Base-by-base conservation (phyloP, 176 grass and related monocot species). In the Carex scoparia region DNA sequence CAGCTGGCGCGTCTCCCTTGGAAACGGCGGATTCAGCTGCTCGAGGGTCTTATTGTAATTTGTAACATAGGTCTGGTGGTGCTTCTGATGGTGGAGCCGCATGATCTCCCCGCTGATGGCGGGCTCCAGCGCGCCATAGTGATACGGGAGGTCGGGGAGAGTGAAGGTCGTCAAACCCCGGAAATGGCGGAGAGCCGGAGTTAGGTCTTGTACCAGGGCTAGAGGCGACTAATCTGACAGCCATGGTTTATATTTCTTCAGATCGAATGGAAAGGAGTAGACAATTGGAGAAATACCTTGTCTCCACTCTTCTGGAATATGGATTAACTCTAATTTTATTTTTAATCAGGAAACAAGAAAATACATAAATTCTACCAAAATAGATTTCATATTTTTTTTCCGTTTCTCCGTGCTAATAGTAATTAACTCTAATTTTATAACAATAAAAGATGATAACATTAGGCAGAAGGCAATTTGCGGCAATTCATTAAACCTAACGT, bases 1-100 rank as follows among this genome's bases (percentile, higher is more conserved):
- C 84, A 59, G 85, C 84, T 51, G 88, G 12, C 0, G 87, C 84
- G 65, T 99, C 93, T 10, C 91, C 90, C 93, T 95, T 99, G 78
- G 81, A 33, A 65, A 91, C 7, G 57, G 96, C 96, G 11, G 89
- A 66, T 33, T 95, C 90, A 99, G 93, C 90, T 99, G 91, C 91
- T 99, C 93, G 12, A 99, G 93, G 28, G 96, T 91, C 84, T 95
- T 99, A 85, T 99, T 99, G 93, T 95, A 99, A 89, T 99, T 99
- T 80, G 96, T 87, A 55, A 99, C 89, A 72, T 99, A 99, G 76
- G 96, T 89, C 85, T 94, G 93, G 85, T 99, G 96, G 81, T 99
- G 96, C 88, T 99, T 99, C 85, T 95, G 90, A 84, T 99, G 96
- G 91, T 99, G 96, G 73, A 99, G 81, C 46, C 58, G 81, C 96